Evolutionary conservation across 2,329 filamentous ascomycete genomes (phyloP), one percentile per base, ranked within the genome.

Genomic region (Colletotrichum chlorophyti): DNA sequence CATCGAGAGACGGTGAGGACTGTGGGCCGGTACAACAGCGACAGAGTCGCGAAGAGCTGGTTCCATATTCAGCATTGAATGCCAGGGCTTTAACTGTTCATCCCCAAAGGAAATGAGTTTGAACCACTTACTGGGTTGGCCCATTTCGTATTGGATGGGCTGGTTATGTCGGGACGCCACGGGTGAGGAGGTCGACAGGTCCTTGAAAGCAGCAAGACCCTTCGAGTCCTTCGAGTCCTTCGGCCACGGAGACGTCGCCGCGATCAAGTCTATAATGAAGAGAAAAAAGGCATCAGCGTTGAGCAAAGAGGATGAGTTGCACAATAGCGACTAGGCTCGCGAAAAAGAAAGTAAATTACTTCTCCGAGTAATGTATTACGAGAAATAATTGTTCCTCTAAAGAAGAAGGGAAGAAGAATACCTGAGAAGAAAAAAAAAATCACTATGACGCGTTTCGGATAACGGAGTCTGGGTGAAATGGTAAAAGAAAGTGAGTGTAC

Each of bases 1-100:
- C 41, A 59, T 60, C 10, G 58, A 60, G 11, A 60, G 58, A 3
- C 38, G 47, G 26, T 60, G 58, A 32, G 58, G 58, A 12, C 23
- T 60, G 8, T 60, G 58, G 6, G 12, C 46, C 26, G 46, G 40
- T 4, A 58, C 17, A 5, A 17, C 31, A 8, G 5, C 32, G 6
- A 9, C 17, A 10, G 19, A n/a, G 6, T 46, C 15, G 0, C 3
- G 7, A 8, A 38, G n/a, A 3, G 6, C 51, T 60, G 8, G 10
- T 10, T 3, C 5, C n/a, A 5, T n/a, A 7, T 19, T 54, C 15
- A 48, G 31, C 12, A 40, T 32, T 6, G 3, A 1, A 6, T 6
- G 7, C 3, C 5, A 12, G n/a, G 17, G 3, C 21, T 40, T 2
- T 19, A 8, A 6, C 5, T 12, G 6, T 19, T 12, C 6, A 6